These are phyloP conservation scores for Penstemon barbatus DNA, from an alignment of 257 asterid genomes.

Conservation along the genomic window DNA sequence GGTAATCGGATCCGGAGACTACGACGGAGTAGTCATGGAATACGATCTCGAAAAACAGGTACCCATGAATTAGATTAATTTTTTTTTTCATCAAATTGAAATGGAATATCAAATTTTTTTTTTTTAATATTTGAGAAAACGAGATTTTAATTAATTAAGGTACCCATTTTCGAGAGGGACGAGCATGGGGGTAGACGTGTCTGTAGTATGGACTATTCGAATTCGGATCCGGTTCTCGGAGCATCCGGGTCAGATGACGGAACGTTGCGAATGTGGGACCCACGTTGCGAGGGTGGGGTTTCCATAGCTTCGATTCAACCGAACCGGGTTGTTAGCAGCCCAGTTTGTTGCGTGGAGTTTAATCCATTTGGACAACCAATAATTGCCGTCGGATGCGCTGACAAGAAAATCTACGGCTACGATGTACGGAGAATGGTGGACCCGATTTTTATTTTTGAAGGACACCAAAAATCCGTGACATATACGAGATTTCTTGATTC, in stretches of 20 bases:
- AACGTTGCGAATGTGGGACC: constrained; percentile 90
- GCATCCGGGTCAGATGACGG: constrained; percentile 97
- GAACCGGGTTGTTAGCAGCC: constrained; percentile 38
- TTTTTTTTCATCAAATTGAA: no score
- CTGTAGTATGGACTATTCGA: constrained; percentile 82
- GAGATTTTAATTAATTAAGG: constrained; percentile 21
- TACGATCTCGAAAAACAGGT: constrained; percentile 72
- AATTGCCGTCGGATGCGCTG: constrained; percentile 73
- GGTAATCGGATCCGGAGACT: constrained; percentile 81
- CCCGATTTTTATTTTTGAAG: constrained; percentile 57
- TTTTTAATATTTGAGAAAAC: no score
- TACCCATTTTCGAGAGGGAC: constrained; percentile 84
- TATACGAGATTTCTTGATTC: constrained; percentile 54
- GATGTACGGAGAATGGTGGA: constrained; percentile 52
- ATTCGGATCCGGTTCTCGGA: constrained; percentile 52
- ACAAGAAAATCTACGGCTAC: constrained; percentile 59
- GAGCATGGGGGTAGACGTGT: constrained; percentile 94
- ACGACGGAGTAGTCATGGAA: constrained; percentile 85
- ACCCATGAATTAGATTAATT: constrained; percentile 31
- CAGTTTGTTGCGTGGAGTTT: constrained; percentile 83
- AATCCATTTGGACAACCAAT: constrained; percentile 53
- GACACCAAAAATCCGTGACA: constrained; percentile 71
- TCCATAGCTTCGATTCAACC: constrained; percentile 53
- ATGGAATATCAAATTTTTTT: no score
- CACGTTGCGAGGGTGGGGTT: constrained; percentile 52